Evolutionary conservation across 306 rosid genomes (phyloP).

Genomic region (Elaeagnus macrophylla): DNA sequence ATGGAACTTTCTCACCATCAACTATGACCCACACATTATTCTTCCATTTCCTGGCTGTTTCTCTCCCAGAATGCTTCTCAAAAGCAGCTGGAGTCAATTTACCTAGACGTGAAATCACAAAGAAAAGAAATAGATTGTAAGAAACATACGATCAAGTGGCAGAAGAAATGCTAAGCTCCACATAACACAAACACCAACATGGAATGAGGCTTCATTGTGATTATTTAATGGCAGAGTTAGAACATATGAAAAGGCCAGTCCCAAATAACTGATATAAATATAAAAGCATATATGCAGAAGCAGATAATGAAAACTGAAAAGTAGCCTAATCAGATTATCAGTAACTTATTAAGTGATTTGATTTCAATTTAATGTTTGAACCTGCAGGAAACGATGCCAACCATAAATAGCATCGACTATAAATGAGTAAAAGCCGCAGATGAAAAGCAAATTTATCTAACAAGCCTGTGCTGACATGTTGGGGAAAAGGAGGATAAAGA

Average conservation of each 20-base stretch:
- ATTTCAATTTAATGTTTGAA: no score
- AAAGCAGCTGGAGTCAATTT: constrained; percentile 87
- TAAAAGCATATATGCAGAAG: no score
- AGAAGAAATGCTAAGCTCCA: constrained; percentile 1
- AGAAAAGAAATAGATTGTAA: constrained; percentile 13
- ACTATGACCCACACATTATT: constrained; percentile 88
- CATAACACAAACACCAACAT: constrained; percentile 9
- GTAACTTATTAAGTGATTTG: no score
- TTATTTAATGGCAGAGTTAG: constrained; percentile 5
- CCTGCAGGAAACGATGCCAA: no score
- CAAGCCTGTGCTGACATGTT: not conserved
- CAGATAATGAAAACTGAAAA: no score
- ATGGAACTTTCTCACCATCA: constrained; percentile 80
- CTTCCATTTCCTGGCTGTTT: constrained; percentile 96
- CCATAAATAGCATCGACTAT: no score
- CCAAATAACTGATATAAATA: no score
- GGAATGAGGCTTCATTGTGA: constrained; percentile 10
- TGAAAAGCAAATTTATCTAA: no score
- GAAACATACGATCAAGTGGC: not conserved
- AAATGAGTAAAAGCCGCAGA: no score
- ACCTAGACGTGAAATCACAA: constrained; percentile 32
- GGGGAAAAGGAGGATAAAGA: constrained; percentile 6
- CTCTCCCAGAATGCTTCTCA: constrained; percentile 98
- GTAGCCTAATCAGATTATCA: no score
- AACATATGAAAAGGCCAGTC: not conserved